Evolutionary conservation across 352 stramenopile species (phyloP), one percentile per base, ranked within the genome.

Genomic region (Phytophthora megakarya): DNA sequence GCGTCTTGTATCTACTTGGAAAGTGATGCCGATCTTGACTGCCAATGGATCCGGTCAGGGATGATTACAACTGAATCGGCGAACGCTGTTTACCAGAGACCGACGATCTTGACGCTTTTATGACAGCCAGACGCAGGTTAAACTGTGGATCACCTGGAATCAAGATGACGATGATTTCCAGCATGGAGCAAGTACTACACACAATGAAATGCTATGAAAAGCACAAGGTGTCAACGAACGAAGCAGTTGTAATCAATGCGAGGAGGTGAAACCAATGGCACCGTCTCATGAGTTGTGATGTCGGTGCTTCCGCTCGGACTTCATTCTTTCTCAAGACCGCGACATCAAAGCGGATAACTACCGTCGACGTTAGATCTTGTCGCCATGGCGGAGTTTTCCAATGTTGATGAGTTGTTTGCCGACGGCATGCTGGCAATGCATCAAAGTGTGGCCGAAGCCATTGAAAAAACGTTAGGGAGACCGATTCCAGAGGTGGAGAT

Each of bases 401-500:
- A 61, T 19, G 74, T 73, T 10, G 80, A 89, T 23, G 68, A 66
- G 26, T 49, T 89, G 30, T 54, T 89, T 45, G 76, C 69, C 2
- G 58, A 55, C 8, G 80, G 78, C 22, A 65, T 83, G 35, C 65
- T 86, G 21, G 67, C 73, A 13, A 87, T 89, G 80, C 69, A 89
- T 51, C 57, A 73, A 40, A 79, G 49, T 22, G 67, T 90, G 42
- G 72, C 77, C 1, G 51, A 66, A 3, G 77, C 75, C 5, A 47
- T 84, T 12, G 75, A 87, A 44, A 66, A 65, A 5, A 62, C 77
- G 6, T 33, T 80, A 1, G 77, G 77, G 10, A 25, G 64, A 21
- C 76, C 78, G 6, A 76, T 87, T 9, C 73, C 78, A 19, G 76
- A 73, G 37, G 67, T 89, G 42, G 76, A 86, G 37, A 75, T 87